Percentiles rank a stretch among this genome's conserved stretches.
Evolutionary conservation across 176 grass and related monocot species (phyloP).

Genomic region (Phoenix dactylifera): DNA sequence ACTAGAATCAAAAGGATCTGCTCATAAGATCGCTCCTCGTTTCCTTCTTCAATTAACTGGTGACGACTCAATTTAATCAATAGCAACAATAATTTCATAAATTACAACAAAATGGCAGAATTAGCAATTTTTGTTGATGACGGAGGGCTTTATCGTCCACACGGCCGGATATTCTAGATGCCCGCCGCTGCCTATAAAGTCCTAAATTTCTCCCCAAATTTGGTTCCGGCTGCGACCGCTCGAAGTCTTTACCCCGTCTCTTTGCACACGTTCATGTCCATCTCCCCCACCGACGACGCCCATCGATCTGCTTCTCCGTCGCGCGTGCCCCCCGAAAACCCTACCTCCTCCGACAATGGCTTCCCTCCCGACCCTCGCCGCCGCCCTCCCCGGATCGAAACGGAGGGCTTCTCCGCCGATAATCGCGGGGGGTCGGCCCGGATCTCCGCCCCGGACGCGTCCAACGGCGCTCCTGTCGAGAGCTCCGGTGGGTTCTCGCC

Average conservation of each 20-base stretch:
- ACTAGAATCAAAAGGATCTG: too few species aligned
- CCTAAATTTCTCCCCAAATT: too few species aligned
- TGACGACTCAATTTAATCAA: too few species aligned
- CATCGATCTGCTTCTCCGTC: constrained; percentile 7
- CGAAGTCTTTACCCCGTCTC: not conserved
- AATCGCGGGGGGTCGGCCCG: not conserved
- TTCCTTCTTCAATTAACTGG: too few species aligned
- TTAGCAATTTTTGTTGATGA: too few species aligned
- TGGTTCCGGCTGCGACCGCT: too few species aligned
- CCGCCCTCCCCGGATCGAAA: constrained; percentile 16
- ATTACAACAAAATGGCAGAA: too few species aligned
- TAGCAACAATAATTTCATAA: too few species aligned
- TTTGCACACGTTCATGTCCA: constrained; percentile 20
- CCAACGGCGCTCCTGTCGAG: not conserved
- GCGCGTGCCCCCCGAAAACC: constrained; percentile 12
- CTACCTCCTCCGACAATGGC: constrained; percentile 49
- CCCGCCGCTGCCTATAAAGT: too few species aligned
- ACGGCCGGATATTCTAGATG: too few species aligned
- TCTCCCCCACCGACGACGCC: constrained; percentile 14
- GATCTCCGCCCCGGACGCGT: not conserved
- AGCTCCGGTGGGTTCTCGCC: constrained; percentile 29
- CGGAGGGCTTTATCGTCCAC: too few species aligned
- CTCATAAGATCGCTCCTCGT: too few species aligned
- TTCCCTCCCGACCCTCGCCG: constrained; percentile 15
- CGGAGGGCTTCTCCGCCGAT: constrained; percentile 14